Evolutionary conservation across 768 basidiomycete genomes (phyloP).

Genomic region (Boletellus sp.): DNA sequence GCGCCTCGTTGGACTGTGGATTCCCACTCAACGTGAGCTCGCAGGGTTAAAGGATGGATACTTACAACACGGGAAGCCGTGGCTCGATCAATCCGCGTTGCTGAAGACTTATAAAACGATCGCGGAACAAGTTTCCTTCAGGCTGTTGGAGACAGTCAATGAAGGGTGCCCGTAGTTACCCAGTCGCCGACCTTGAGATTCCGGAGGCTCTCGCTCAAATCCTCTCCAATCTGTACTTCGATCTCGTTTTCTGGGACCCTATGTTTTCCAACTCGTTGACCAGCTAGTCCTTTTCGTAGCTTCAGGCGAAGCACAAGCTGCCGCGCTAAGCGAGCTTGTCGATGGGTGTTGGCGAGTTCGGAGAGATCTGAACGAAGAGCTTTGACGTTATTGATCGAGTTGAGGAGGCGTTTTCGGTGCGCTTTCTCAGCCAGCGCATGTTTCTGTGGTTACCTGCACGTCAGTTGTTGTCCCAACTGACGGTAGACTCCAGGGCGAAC

Average conservation of each 20-base stretch:
- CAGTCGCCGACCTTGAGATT: constrained; percentile 65
- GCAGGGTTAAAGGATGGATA: constrained; percentile 21
- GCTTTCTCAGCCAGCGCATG: constrained; percentile 57
- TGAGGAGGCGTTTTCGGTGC: constrained; percentile 56
- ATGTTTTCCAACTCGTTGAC: constrained; percentile 78
- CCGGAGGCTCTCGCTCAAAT: constrained; percentile 80
- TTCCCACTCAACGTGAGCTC: background rate
- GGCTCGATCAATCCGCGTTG: constrained; percentile 87
- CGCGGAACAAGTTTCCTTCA: constrained; percentile 90
- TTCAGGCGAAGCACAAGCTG: constrained; percentile 45
- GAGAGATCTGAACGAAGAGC: constrained; percentile 44
- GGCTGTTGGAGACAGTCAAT: constrained; percentile 46
- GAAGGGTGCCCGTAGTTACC: background rate
- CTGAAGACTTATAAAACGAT: constrained; percentile 84
- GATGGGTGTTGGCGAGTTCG: constrained; percentile 36
- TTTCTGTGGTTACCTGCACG: constrained; percentile 42
- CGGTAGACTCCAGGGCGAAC: constrained; percentile 34
- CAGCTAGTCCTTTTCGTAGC: constrained; percentile 62
- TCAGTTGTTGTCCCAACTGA: background rate
- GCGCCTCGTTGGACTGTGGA: constrained; percentile 24
- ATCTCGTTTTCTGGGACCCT: constrained; percentile 63
- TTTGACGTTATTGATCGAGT: constrained; percentile 55
- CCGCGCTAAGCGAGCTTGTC: constrained; percentile 34
- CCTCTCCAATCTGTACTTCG: constrained; percentile 88
- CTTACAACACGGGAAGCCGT: constrained; percentile 70